phyloP scores from a whole-genome alignment of 306 rosid species.

The Lathyrus tuberosus region DNA sequence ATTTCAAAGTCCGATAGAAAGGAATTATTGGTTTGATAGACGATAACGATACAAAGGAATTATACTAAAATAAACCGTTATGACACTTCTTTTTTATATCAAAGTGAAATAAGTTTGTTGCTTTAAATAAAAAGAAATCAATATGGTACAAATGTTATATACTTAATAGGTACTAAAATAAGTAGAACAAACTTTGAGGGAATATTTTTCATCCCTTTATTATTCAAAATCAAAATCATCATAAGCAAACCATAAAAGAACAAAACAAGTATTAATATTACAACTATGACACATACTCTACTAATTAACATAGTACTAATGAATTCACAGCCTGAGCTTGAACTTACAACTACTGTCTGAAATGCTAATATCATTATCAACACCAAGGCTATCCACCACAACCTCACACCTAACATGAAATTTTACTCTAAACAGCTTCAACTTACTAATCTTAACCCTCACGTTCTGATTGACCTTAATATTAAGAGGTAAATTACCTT shows the following conservation, averaged over 20 bases:
- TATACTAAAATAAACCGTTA: too few species aligned
- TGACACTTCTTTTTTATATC: too few species aligned
- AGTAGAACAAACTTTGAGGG: too few species aligned
- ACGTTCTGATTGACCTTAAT: conserved; percentile 74
- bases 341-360: conserved; percentile 68
- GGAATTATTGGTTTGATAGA: too few species aligned
- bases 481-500: conserved; percentile 61
- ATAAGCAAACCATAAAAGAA: conserved; percentile 8
- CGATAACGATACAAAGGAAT: too few species aligned
- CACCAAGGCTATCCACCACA: conserved; percentile 51
- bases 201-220: conserved; percentile 24
- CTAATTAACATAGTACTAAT: not conserved
- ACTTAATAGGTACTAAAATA: too few species aligned
- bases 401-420: conserved; percentile 69
- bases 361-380: conserved; percentile 51
- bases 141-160: too few species aligned
- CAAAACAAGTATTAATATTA: conserved; percentile 4
- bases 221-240: conserved; percentile 30
- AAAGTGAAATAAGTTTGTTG: too few species aligned
- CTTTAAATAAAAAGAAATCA: too few species aligned
- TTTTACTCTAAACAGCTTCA: conserved; percentile 73
- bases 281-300: not conserved
- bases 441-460: conserved; percentile 69
- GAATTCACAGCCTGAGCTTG: conserved; percentile 59
- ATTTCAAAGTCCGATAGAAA: too few species aligned